Percentiles rank a stretch among this genome's conserved stretches.
phyloP scores from a whole-genome alignment of 495 filamentous ascomycete species.

The Coniosporium apollinis region DNA sequence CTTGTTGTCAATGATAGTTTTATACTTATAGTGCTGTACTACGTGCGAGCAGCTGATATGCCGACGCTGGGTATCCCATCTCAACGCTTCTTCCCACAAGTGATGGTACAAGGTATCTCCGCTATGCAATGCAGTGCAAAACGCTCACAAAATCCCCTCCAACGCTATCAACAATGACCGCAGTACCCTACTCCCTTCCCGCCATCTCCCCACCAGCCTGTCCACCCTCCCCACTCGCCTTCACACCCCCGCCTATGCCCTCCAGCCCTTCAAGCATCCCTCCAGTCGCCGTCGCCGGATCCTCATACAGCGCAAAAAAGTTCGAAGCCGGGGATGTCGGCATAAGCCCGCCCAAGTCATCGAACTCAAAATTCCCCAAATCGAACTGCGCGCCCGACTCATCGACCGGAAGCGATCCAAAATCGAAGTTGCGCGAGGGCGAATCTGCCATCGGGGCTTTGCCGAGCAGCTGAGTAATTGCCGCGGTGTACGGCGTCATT shows the following conservation, averaged over 20 bases:
- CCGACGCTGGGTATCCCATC: too few relatives aligned
- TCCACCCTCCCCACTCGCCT: too few relatives aligned
- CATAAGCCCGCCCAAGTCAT: constrained; percentile 27
- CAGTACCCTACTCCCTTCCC: background rate
- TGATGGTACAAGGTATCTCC: too few relatives aligned
- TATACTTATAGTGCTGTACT: too few relatives aligned
- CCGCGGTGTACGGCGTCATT: constrained; percentile 40
- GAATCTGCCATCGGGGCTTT: constrained; percentile 31
- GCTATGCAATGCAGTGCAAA: too few relatives aligned
- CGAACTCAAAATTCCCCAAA: constrained; percentile 12
- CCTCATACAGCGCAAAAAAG: constrained; percentile 14
- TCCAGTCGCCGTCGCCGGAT: constrained; percentile 12
- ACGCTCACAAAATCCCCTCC: too few relatives aligned
- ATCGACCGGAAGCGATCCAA: constrained; percentile 24
- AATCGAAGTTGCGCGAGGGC: constrained; percentile 16
- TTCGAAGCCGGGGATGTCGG: constrained; percentile 35
- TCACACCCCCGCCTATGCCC: too few relatives aligned
- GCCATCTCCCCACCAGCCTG: too few relatives aligned
- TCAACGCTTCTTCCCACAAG: too few relatives aligned
- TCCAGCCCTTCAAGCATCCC: too few relatives aligned
- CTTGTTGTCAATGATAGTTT: too few relatives aligned
- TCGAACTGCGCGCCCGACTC: constrained; percentile 22
- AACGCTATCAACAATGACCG: background rate
- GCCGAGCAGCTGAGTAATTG: constrained; percentile 41
- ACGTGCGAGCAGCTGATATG: too few relatives aligned